Conservation (phyloP, 1,284 basidiomycete genomes). For the Naganishia cerealis region DNA sequence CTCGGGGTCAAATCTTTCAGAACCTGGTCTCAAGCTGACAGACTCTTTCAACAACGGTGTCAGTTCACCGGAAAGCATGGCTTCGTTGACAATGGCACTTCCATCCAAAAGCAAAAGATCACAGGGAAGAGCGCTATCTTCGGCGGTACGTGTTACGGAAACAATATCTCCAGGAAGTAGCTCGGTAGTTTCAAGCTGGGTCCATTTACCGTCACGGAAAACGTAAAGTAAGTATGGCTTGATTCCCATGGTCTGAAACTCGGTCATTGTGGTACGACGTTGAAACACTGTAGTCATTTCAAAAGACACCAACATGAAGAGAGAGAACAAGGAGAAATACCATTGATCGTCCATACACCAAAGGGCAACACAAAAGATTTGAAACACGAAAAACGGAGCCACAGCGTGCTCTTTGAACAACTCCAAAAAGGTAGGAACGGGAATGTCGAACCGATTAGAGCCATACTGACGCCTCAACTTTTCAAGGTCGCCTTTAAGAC, state of each 20-base stretch:
- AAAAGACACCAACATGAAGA: constrained; percentile 94
- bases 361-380: constrained; percentile 89
- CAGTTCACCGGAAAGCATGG: constrained; percentile 96
- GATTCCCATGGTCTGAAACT: constrained; percentile 93
- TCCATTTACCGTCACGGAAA: constrained; percentile 77
- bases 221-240: constrained; percentile 80
- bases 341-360: constrained; percentile 97
- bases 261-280: constrained; percentile 75
- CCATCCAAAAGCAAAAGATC: constrained; percentile 85
- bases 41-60: constrained; percentile 92
- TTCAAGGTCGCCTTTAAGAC: too few species aligned
- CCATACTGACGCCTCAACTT: too few species aligned
- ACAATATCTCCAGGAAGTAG: constrained; percentile 90
- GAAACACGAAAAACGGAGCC: constrained; percentile 92
- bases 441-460: constrained; percentile 90
- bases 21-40: constrained; percentile 74
- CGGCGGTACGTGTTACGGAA: constrained; percentile 65
- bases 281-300: constrained; percentile 97
- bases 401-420: constrained; percentile 90
- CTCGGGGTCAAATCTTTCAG: constrained; percentile 78
- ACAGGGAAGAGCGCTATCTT: constrained; percentile 85
- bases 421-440: constrained; percentile 83
- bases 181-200: constrained; percentile 72
- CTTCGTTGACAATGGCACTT: constrained; percentile 91
- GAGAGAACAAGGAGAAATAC: constrained; percentile 93